phyloP scores from a whole-genome alignment of 805 yeast species.

The Priceomyces carsonii region DNA sequence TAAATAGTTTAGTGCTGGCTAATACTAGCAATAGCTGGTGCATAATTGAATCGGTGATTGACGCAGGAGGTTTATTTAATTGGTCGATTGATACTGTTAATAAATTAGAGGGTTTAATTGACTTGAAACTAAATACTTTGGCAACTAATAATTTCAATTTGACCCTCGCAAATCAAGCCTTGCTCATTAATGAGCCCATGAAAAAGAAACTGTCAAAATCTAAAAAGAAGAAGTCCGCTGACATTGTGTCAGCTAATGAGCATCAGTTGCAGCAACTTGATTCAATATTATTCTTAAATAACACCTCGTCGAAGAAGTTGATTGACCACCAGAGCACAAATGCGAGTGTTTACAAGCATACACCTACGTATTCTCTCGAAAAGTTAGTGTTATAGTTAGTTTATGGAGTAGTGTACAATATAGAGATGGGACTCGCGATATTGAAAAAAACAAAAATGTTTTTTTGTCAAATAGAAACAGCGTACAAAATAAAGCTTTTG shows the following conservation, averaged over 20 bases:
- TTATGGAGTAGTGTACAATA: conserved; percentile 1
- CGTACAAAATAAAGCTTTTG: no score
- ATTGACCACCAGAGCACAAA: conserved; percentile 25
- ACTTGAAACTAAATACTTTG: conserved; percentile 46
- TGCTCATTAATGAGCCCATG: conserved; percentile 26
- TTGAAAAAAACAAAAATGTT: no score
- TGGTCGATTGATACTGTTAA: conserved; percentile 56
- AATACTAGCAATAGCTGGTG: conserved; percentile 58
- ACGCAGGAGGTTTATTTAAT: conserved; percentile 71
- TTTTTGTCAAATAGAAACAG: no score
- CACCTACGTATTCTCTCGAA: conserved; percentile 59
- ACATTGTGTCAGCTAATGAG: conserved; percentile 21
- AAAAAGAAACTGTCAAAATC: conserved; percentile 18
- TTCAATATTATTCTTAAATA: conserved; percentile 32
- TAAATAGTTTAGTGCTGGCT: conserved; percentile 31
- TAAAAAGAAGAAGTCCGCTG: conserved; percentile 22
- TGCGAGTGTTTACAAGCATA: conserved; percentile 35
- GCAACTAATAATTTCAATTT: conserved; percentile 44
- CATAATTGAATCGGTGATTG: conserved; percentile 64
- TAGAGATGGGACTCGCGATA: background rate
- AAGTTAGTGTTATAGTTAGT: conserved; percentile 25
- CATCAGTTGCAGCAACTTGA: conserved; percentile 31
- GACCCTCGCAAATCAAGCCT: conserved; percentile 48
- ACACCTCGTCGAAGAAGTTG: conserved; percentile 25
- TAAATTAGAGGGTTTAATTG: conserved; percentile 45